phyloP scores from a whole-genome alignment of 148 eudicot genomes.

The Cornus controversa region DNA sequence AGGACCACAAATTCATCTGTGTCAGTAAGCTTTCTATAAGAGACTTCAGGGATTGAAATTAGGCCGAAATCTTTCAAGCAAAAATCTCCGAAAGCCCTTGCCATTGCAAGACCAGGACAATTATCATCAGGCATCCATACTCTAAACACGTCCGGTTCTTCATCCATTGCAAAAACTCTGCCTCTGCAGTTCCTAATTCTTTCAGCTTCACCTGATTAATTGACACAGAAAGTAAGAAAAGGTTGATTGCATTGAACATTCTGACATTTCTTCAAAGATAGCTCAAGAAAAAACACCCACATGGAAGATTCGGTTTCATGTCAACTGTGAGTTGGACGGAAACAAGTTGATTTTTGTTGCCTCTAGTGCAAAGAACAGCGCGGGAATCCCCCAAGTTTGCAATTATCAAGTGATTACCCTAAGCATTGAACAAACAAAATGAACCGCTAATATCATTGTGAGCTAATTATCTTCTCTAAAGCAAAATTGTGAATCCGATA shows the following conservation, averaged over 20 bases:
- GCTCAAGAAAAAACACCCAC: slow-evolving; percentile 20
- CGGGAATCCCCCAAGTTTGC: slow-evolving; percentile 91
- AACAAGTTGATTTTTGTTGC: slow-evolving; percentile 41
- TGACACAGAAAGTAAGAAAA: not conserved
- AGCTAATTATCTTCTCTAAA: no score
- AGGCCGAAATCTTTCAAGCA: slow-evolving; percentile 88
- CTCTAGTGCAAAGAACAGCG: slow-evolving; percentile 72
- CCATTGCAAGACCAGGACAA: slow-evolving; percentile 92
- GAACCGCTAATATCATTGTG: not conserved
- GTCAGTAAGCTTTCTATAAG: slow-evolving; percentile 51
- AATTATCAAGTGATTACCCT: slow-evolving; percentile 67
- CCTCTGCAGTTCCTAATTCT: slow-evolving; percentile 57
- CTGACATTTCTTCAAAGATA: not conserved
- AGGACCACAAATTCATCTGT: slow-evolving; percentile 82
- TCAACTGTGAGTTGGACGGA: slow-evolving; percentile 78
- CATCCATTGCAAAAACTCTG: slow-evolving; percentile 63
- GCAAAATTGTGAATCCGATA: not conserved
- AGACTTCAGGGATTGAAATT: slow-evolving; percentile 74
- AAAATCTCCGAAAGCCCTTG: slow-evolving; percentile 93
- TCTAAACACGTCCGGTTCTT: slow-evolving; percentile 64
- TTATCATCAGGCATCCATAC: slow-evolving; percentile 81
- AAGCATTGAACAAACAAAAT: slow-evolving; percentile 1
- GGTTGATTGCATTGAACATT: not conserved
- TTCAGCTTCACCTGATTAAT: slow-evolving; percentile 49
- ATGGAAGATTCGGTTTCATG: slow-evolving; percentile 67